Base-by-base conservation (phyloP, 2,329 filamentous ascomycete genomes). In the Fusarium pilosicola region DNA sequence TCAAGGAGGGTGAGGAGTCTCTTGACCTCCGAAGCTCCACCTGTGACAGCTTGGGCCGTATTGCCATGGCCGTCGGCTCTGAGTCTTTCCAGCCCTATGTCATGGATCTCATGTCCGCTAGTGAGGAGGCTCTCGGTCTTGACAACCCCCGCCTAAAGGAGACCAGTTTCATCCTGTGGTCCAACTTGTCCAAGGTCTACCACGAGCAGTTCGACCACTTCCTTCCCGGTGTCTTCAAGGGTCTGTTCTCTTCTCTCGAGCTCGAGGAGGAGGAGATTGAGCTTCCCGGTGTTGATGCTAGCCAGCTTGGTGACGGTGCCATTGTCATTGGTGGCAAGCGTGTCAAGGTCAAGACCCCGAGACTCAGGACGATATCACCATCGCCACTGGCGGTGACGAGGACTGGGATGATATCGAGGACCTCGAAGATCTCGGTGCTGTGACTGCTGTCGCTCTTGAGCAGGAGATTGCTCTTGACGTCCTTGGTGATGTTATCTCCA, bases 391-490 rank as follows among this genome's bases (percentile, higher is more conserved):
- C 39, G 89, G 92, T 70, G 82, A 83, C 2, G 82, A 83, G 22
- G 82, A 82, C 57, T 84, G 81, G 81, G 92, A 93, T 71, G 88
- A 92, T 20, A 90, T 91, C 7, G 93, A 95, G 51, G 92, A 94
- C 42, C 93, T 96, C 48, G 92, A 94, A 66, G 94, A 95, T 70
- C 95, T 97, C 54, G 92, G 91, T 65, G 94, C 94, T 57, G 93
- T 97, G 71, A 97, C 94, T 32, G 94, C 95, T 60, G 90, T 98
- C 62, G 94, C 96, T 30, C 90, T 97, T 78, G 96, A 98, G 88
- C 98, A 98, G 85, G 96, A 99, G 84, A 97, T 98, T 77, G 96
- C 96, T 42, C 91, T 97, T 49, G 96, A 99, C 83, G 95, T 98
- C 11, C 89, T 98, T 41, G 96, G 95, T 74, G 96, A 99, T 80